Conservation (phyloP, 768 basidiomycete genomes). For the Floccularia luteovirens region DNA sequence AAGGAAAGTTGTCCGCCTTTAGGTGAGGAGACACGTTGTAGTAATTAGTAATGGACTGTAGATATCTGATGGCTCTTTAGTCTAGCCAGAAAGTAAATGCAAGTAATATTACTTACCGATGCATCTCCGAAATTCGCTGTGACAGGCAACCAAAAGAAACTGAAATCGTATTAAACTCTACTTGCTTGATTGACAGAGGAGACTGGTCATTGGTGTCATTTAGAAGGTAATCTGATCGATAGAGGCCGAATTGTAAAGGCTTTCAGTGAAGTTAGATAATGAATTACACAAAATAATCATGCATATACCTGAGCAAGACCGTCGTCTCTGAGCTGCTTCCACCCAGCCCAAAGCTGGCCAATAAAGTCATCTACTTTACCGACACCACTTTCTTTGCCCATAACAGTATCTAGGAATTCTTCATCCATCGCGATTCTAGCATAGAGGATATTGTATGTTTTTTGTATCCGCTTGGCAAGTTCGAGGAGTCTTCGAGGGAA, state of each 20-base stretch:
- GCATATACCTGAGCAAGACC: constrained; percentile 37
- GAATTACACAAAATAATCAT: neutral
- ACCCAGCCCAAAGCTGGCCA: constrained; percentile 78
- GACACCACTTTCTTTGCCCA: constrained; percentile 75
- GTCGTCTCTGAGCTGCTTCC: constrained; percentile 68
- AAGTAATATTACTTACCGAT: constrained; percentile 43
- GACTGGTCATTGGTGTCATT: constrained; percentile 42
- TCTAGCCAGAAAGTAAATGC: neutral
- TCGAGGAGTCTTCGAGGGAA: constrained; percentile 70
- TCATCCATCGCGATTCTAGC: constrained; percentile 74
- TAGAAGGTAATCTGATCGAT: constrained; percentile 91
- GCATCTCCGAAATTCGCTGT: constrained; percentile 58
- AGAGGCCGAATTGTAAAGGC: constrained; percentile 84
- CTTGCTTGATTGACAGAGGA: constrained; percentile 69
- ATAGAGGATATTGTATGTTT: constrained; percentile 79
- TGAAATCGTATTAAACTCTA: constrained; percentile 97
- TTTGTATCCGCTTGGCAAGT: constrained; percentile 60
- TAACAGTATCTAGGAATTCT: constrained; percentile 72
- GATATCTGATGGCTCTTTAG: constrained; percentile 40
- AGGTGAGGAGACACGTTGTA: constrained; percentile 51
- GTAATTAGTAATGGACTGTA: constrained; percentile 59
- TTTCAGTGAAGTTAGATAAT: constrained; percentile 18
- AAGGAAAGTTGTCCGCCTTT: constrained; percentile 52
- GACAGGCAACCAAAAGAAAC: constrained; percentile 84
- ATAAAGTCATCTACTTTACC: constrained; percentile 84